A percentile compares a stretch with the other conserved stretches of the same genome.
Evolutionary conservation across 352 stramenopile genomes (phyloP).

Genomic region (Phytophthora nicotianae): DNA sequence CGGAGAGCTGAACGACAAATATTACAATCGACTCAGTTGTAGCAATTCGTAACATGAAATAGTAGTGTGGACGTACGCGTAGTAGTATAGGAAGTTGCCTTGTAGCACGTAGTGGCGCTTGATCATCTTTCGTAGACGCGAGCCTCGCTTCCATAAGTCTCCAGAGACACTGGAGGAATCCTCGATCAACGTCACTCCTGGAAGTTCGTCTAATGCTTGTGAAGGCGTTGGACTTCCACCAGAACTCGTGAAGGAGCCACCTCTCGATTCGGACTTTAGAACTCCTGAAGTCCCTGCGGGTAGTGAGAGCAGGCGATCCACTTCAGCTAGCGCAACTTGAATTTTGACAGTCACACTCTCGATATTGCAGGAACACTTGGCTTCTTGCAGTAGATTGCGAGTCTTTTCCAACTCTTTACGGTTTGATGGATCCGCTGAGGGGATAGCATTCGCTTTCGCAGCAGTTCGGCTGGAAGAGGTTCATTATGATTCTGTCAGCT

Average conservation of each 20-base stretch:
- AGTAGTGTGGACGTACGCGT: slow-evolving; percentile 54
- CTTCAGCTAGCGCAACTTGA: slow-evolving; percentile 46
- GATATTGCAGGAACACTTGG: slow-evolving; percentile 46
- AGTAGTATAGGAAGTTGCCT: slow-evolving; percentile 91
- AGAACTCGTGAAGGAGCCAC: slow-evolving; percentile 26
- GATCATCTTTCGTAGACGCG: slow-evolving; percentile 86
- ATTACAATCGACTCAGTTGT: neutral
- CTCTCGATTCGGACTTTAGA: slow-evolving; percentile 7
- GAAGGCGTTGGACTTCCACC: slow-evolving; percentile 26
- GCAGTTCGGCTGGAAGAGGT: slow-evolving; percentile 34
- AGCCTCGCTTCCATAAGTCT: slow-evolving; percentile 80
- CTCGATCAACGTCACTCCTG: slow-evolving; percentile 35
- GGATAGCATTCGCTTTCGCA: slow-evolving; percentile 30
- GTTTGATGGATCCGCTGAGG: slow-evolving; percentile 26
- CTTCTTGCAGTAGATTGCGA: slow-evolving; percentile 54
- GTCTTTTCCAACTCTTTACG: slow-evolving; percentile 66
- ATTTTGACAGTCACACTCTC: slow-evolving; percentile 54
- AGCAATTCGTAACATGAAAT: neutral
- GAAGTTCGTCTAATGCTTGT: slow-evolving; percentile 31
- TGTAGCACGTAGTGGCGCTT: slow-evolving; percentile 87
- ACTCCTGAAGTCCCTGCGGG: slow-evolving; percentile 2
- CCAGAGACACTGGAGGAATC: slow-evolving; percentile 52
- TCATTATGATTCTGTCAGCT: slow-evolving; percentile 9
- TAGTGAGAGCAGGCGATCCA: slow-evolving; percentile 43
- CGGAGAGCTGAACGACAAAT: slow-evolving; percentile 38